These are phyloP conservation scores for Tagetes patula DNA, from an alignment of 129 eudicot species.

Conservation along the genomic window DNA sequence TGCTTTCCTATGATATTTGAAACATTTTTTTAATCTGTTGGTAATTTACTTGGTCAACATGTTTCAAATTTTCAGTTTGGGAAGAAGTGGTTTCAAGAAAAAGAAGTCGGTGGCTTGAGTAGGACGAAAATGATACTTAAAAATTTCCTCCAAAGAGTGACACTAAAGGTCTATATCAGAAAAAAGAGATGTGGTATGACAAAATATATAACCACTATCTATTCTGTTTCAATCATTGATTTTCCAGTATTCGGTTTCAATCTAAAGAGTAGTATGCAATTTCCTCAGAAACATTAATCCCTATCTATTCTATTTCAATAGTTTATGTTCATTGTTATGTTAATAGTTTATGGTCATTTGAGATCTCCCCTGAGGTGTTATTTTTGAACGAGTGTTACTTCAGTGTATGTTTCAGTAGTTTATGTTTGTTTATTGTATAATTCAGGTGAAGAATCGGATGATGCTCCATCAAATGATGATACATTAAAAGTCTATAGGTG, in stretches of 20 bases:
- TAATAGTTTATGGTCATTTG: constrained; percentile 1
- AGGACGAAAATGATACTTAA: not conserved
- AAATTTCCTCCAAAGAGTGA: not conserved
- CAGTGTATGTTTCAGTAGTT: constrained; percentile 4
- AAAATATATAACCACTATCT: not conserved
- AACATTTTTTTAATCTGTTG: constrained; percentile 1
- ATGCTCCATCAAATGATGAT: not conserved
- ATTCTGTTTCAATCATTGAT: no score
- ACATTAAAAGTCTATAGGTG: not conserved
- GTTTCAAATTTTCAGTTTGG: constrained; percentile 13
- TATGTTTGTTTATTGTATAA: constrained; percentile 10
- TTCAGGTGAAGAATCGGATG: not conserved
- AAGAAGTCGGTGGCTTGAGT: constrained; percentile 4
- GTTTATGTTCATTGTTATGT: not conserved
- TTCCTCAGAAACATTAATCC: not conserved
- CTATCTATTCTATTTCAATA: not conserved
- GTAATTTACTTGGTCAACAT: not conserved
- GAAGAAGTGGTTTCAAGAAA: constrained; percentile 4
- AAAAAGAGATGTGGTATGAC: not conserved
- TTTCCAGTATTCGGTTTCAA: no score
- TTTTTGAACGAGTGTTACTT: constrained; percentile 7
- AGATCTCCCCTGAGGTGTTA: not conserved
- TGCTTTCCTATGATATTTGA: not conserved
- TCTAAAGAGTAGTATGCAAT: no score
- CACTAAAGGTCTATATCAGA: not conserved